Evolutionary conservation across 2,329 filamentous ascomycete genomes (phyloP), one percentile per base, ranked within the genome.

Genomic region (Pseudodiploospora longispora): DNA sequence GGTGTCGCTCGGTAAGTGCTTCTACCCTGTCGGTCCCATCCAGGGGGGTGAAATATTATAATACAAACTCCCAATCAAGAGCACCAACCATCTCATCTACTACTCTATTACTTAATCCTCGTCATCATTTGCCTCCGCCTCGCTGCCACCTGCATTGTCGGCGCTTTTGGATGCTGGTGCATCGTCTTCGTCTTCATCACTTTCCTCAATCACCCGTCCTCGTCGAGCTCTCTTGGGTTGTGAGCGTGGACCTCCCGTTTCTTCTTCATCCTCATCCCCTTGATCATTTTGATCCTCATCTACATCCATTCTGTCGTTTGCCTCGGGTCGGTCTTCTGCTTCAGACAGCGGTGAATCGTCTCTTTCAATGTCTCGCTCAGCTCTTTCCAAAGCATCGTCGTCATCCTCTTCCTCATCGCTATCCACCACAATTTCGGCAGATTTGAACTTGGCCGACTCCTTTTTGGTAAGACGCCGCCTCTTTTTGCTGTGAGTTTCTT

Each of bases 361-460:
- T 39, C 58, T 59, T 30, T 66, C 65, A 3, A 72, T 55, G 4
- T 61, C 63, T 41, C 63, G 60, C 52, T 74, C 71, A 1, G 69
- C 69, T 30, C 64, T 64, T n/a, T 74, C 71, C 4, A 73, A 62
- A 5, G 61, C 63, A 36, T 71, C 64, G 1, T 67, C 62, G 10
- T 65, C 64, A 6, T 67, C 59, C 7, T 63, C 69, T 9, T 76
- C 77, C 10, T 76, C 78, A 51, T 86, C 83, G 48, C 83, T 87
- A 50, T 91, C 85, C 37, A 87, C 83, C 29, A 95, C 81, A 50
- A 89, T 79, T 64, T 95, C 89, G 2, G 78, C 82, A 41, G 85
- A 90, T 75, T 95, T 95, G 73, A 79, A 95, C 65, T 95, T 94
- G 61, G 60, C 52, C 29, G 58, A 56, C 43, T 66, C 64, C 48